These are phyloP conservation scores for Mycocentrospora acerina DNA, from an alignment of 2,329 filamentous ascomycete species.

Conservation along the genomic window DNA sequence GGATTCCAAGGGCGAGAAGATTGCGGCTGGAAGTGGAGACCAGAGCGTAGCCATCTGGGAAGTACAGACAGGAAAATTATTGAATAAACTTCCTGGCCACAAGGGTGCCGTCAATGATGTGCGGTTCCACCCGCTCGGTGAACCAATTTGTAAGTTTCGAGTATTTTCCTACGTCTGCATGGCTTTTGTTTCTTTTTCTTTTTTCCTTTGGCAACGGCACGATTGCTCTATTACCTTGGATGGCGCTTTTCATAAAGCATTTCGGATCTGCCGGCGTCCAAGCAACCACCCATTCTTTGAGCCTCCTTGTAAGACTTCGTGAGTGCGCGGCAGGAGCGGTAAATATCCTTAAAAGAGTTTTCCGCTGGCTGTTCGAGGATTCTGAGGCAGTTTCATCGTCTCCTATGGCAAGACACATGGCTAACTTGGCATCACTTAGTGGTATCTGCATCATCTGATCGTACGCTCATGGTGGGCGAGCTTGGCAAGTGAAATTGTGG, in stretches of 20 bases:
- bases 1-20: conserved; percentile 81
- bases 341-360: too few relatives aligned
- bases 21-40: conserved; percentile 87
- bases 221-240: too few relatives aligned
- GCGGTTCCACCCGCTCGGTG: conserved; percentile 80
- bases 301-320: too few relatives aligned
- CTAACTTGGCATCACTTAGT: conserved; percentile 57
- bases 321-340: too few relatives aligned
- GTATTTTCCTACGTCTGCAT: too few relatives aligned
- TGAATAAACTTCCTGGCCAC: conserved; percentile 94
- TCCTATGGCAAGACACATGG: conserved; percentile 7
- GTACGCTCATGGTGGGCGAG: conserved; percentile 81
- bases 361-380: too few relatives aligned
- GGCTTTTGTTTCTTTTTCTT: too few relatives aligned
- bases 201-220: conserved; percentile 4
- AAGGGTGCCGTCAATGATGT: conserved; percentile 95
- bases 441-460: conserved; percentile 86
- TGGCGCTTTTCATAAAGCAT: too few relatives aligned
- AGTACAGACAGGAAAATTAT: conserved; percentile 78
- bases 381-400: too few relatives aligned
- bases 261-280: too few relatives aligned
- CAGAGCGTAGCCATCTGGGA: conserved; percentile 93
- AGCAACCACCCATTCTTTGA: too few relatives aligned
- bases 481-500: conserved; percentile 60
- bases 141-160: conserved; percentile 77